A percentile compares a stretch with the other conserved stretches of the same genome.
These are phyloP conservation scores for Leccinum rimulosum DNA, from an alignment of 768 basidiomycete genomes.

Conservation along the genomic window DNA sequence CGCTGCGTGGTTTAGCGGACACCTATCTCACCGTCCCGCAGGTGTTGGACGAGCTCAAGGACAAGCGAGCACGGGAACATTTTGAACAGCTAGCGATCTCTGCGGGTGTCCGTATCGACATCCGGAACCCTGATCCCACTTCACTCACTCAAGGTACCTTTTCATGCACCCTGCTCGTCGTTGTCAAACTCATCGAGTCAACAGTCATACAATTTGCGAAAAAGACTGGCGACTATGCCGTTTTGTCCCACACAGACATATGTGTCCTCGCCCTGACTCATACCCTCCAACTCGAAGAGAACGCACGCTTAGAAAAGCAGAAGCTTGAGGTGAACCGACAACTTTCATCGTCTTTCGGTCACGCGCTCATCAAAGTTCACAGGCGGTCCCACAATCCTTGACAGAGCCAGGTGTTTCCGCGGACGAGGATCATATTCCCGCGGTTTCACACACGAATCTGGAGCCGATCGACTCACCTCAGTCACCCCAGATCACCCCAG, in stretches of 20 bases:
- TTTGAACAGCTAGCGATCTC: constrained; percentile 75
- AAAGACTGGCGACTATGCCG: constrained; percentile 94
- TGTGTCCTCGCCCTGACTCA: constrained; percentile 88
- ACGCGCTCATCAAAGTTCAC: not conserved
- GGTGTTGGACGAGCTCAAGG: constrained; percentile 87
- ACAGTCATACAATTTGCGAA: constrained; percentile 89
- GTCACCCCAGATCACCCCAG: not conserved
- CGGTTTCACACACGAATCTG: not conserved
- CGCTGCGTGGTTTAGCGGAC: constrained; percentile 84
- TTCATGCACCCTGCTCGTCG: not conserved
- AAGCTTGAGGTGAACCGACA: constrained; percentile 30
- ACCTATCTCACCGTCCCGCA: constrained; percentile 87
- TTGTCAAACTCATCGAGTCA: constrained; percentile 15
- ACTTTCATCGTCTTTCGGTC: not conserved
- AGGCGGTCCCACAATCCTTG: constrained; percentile 8
- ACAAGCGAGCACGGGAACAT: constrained; percentile 83
- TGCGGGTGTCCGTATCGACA: constrained; percentile 71
- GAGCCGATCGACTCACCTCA: constrained; percentile 2
- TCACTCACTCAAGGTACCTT: constrained; percentile 62
- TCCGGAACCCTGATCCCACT: constrained; percentile 65
- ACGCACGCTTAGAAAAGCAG: constrained; percentile 23
- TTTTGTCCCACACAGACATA: constrained; percentile 88
- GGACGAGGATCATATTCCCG: constrained; percentile 4
- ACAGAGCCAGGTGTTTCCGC: not conserved
- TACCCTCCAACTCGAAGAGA: constrained; percentile 61